These are phyloP conservation scores for Rhododendron griersonianum DNA, from an alignment of 148 eudicot genomes.

Conservation along the genomic window DNA sequence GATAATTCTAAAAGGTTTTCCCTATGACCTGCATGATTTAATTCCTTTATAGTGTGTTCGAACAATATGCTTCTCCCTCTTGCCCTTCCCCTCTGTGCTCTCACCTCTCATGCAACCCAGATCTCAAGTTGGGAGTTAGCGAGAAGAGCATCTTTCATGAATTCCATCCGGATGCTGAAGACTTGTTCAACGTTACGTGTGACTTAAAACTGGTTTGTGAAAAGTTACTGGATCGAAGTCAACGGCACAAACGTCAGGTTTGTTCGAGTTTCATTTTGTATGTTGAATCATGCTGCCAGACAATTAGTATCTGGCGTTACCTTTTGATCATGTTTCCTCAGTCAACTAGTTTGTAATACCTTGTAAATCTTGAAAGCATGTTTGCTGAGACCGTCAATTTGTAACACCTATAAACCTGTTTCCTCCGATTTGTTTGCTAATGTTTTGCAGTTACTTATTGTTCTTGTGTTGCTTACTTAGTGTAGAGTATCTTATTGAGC, in stretches of 20 bases:
- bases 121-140: slow-evolving; percentile 86
- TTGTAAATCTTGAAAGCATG: neutral
- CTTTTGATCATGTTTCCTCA: neutral
- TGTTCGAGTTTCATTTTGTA: neutral
- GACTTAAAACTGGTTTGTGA: slow-evolving; percentile 85
- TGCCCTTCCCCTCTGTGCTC: neutral
- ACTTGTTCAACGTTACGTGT: slow-evolving; percentile 93
- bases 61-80: neutral
- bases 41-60: neutral
- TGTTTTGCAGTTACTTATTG: neutral
- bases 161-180: slow-evolving; percentile 99
- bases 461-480: neutral
- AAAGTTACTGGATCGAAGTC: slow-evolving; percentile 71
- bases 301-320: neutral
- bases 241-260: slow-evolving; percentile 86
- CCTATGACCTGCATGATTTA: neutral
- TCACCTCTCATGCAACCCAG: slow-evolving; percentile 25
- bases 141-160: slow-evolving; percentile 87
- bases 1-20: slow-evolving; percentile 79
- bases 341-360: neutral
- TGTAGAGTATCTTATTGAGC: neutral
- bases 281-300: neutral
- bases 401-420: neutral
- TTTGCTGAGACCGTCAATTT: neutral
- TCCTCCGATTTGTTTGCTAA: neutral